Conservation (phyloP, 169 alveolate species). For the Plasmodium inui region DNA sequence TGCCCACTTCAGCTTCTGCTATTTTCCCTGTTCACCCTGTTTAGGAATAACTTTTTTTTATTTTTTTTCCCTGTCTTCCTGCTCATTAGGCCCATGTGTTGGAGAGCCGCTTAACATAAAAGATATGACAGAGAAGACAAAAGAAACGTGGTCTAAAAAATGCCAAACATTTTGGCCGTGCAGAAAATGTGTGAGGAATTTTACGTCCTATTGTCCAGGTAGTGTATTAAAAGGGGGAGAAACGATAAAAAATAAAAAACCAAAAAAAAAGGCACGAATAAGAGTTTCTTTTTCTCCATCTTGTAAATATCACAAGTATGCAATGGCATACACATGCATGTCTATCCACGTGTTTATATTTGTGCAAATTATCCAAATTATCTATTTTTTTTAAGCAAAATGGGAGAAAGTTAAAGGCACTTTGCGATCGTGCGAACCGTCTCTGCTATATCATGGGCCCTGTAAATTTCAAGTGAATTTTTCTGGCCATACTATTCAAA, state of each 20-base stretch:
- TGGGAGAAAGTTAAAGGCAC: slow-evolving; percentile 52
- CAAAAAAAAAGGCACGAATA: slow-evolving; percentile 1
- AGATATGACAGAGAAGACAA: slow-evolving; percentile 78
- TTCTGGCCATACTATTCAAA: slow-evolving; percentile 47
- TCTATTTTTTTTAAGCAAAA: slow-evolving; percentile 30
- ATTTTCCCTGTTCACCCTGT: not conserved
- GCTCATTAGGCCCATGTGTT: slow-evolving; percentile 81
- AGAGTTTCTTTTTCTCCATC: not conserved
- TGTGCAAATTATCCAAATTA: not conserved
- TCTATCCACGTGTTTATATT: not conserved
- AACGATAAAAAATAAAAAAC: not conserved
- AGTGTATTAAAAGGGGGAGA: slow-evolving; percentile 1
- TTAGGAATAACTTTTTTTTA: not conserved
- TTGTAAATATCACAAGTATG: not conserved
- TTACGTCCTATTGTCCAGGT: slow-evolving; percentile 84
- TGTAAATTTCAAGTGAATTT: slow-evolving; percentile 47
- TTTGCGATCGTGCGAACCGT: slow-evolving; percentile 60
- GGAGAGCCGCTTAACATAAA: slow-evolving; percentile 81
- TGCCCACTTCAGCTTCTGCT: not conserved
- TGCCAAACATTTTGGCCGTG: slow-evolving; percentile 88
- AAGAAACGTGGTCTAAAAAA: slow-evolving; percentile 78
- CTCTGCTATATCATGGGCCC: slow-evolving; percentile 50
- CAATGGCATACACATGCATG: not conserved
- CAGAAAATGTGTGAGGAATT: slow-evolving; percentile 79
- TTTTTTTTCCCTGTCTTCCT: not conserved